phyloP scores from a whole-genome alignment of 768 basidiomycete genomes.

The Lactarius akahatsu region DNA sequence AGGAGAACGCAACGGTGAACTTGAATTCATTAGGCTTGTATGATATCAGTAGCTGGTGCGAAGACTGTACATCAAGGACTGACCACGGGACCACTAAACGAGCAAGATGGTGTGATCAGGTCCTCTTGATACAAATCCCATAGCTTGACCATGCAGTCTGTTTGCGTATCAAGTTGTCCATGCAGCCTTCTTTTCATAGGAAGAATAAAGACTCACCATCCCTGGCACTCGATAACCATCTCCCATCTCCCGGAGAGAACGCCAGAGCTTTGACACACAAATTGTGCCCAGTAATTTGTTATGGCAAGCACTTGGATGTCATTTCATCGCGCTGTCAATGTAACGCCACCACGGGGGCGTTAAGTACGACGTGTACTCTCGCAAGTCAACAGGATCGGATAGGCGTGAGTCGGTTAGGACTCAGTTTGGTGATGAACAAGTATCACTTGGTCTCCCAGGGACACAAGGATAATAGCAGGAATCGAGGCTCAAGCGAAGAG shows the following conservation, averaged over 20 bases:
- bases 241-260: constrained; percentile 37
- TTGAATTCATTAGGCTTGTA: constrained; percentile 63
- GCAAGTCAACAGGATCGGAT: no score
- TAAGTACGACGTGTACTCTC: no score
- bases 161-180: neutral
- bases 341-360: no score
- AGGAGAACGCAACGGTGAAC: constrained; percentile 71
- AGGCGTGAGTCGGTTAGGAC: no score
- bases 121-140: constrained; percentile 41
- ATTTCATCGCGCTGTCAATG: no score
- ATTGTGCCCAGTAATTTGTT: constrained; percentile 33
- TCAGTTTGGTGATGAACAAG: no score
- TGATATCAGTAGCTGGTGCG: constrained; percentile 5
- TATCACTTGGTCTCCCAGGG: no score
- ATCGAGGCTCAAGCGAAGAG: no score
- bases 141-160: constrained; percentile 37
- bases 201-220: constrained; percentile 34
- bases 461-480: no score
- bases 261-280: constrained; percentile 42
- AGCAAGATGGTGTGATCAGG: constrained; percentile 32
- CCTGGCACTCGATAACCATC: constrained; percentile 43
- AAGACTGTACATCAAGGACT: constrained; percentile 15
- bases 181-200: neutral
- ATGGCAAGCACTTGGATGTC: no score
- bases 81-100: constrained; percentile 35